phyloP scores from a whole-genome alignment of 257 asterid genomes.

The Hygrophila difformis region DNA sequence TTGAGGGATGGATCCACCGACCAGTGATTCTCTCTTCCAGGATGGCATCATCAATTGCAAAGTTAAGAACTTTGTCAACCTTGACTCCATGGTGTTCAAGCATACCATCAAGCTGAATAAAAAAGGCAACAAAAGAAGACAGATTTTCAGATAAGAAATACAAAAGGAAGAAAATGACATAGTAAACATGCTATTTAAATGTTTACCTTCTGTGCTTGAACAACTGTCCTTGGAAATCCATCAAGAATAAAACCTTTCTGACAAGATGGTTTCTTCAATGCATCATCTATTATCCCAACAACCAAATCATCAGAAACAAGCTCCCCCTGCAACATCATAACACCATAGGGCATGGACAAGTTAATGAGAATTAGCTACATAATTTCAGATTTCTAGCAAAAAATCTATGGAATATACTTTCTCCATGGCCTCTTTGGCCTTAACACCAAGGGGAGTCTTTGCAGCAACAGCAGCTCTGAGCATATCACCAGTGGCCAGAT shows the following conservation, averaged over 20 bases:
- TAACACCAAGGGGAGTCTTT: slow-evolving; percentile 80
- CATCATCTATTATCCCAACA: slow-evolving; percentile 88
- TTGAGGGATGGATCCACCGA: slow-evolving; percentile 98
- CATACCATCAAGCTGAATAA: slow-evolving; percentile 86
- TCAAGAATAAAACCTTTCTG: slow-evolving; percentile 96
- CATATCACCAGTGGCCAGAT: slow-evolving; percentile 99
- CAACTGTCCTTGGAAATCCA: slow-evolving; percentile 94
- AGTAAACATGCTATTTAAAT: slow-evolving; percentile 7
- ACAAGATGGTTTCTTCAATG: slow-evolving; percentile 86
- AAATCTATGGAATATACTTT: slow-evolving; percentile 32
- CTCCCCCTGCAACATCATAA: slow-evolving; percentile 52
- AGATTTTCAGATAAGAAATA: slow-evolving; percentile 9
- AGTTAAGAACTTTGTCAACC: slow-evolving; percentile 86
- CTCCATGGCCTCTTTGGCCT: slow-evolving; percentile 96
- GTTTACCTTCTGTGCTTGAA: slow-evolving; percentile 82
- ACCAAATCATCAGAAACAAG: slow-evolving; percentile 95
- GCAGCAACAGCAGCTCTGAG: slow-evolving; percentile 95
- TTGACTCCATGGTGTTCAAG: slow-evolving; percentile 72
- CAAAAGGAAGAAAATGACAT: neutral
- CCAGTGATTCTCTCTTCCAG: slow-evolving; percentile 95
- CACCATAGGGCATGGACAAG: slow-evolving; percentile 17
- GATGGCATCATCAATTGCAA: slow-evolving; percentile 90
- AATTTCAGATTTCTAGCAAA: slow-evolving; percentile 9
- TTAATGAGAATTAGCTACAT: neutral
- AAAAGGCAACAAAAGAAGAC: no score